Evolutionary conservation across 805 yeast species (phyloP), one percentile per base, ranked within the genome.

Genomic region (Pichia phayaonensis): DNA sequence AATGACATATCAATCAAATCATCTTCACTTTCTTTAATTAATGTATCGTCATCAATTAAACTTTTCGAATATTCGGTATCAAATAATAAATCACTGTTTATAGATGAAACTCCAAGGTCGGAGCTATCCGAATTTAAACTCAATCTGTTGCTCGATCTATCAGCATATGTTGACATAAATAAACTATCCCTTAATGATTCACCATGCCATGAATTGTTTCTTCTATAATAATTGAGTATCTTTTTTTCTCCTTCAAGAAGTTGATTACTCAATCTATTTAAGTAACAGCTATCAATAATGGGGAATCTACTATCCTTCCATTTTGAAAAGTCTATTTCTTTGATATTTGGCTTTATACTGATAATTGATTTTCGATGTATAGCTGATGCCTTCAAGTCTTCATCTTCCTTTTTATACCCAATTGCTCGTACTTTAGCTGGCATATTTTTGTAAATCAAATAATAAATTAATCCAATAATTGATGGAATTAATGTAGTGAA

Each of bases 171-270:
- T n/a, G 20, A 34, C 20, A 34, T 34, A 11, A 34, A 16, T 34
- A 34, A 8, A n/a, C 10, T 20, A n/a, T 34, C 38, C 38, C 38
- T 34, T n/a, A 34, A 34, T n/a, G 38, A 34, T 26, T 39, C 48
- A 23, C 46, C 50, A 47, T 47, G 50, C 50, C 50, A 42, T 20
- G 42, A 42, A n/a, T 39, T 45, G 4, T 24, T 39, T 15, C 43
- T 45, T 18, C 15, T 24, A 15, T 31, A 16, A 34, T 16, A 34
- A 34, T 13, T 13, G 20, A 44, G 2, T 39, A 10, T 1, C 20
- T n/a, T 22, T 34, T 21, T 18, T 20, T 16, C 13, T 12, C 16
- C 8, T 31, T 31, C 22, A n/a, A 23, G 20, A 16, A 31, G 20
- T 18, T 41, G 8, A 18, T 34, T 40, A n/a, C 41, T 47, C 8